Base-by-base conservation (phyloP, 345 rosid species). In the Leavenworthia alabamica region DNA sequence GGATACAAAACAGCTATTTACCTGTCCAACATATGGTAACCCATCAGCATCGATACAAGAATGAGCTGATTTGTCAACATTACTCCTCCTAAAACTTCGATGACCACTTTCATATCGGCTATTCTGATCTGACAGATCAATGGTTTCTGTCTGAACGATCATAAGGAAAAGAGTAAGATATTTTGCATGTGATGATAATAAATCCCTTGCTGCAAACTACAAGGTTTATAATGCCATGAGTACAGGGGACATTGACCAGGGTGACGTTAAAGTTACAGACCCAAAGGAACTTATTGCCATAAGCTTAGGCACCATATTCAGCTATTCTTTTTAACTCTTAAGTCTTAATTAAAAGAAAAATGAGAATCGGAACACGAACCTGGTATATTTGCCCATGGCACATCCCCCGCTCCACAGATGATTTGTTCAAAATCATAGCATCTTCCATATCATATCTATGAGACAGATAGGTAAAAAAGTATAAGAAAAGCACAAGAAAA, bases 361-460 rank as follows among this genome's bases (percentile, higher is more conserved):
- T 15, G 24, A 41, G 60, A 29, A 41, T 17, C 42, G 37, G 70
- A 71, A 50, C 15, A 33, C 76, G n/a, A 57, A 93, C 99, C 97
- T 86, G 94, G 64, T 89, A 89, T 76, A 93, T 87, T 76, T 89
- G 88, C 63, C 99, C 99, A 81, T 81, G 97, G 75, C 79, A 89
- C 97, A 93, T 80, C 60, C 99, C 97, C 28, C 91, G 86, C 36
- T 93, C 99, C 47, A 83, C 96, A 8, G 99, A 79, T 63, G 99
- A 89, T 73, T 93, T 93, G 59, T 93, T 93, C 60, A 93, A 63
- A 73, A 93, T 93, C 99, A 93, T 93, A 4, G 99, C 96, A 78
- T 93, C 99, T 83, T 93, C 99, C 99, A 93, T 93, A 73, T 93
- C 99, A 72, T 85, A 93, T 54, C 97, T 93, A 56, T 47, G 58